Evolutionary conservation across 148 eudicot species (phyloP).

Genomic region (Salicornia ramosissima): DNA sequence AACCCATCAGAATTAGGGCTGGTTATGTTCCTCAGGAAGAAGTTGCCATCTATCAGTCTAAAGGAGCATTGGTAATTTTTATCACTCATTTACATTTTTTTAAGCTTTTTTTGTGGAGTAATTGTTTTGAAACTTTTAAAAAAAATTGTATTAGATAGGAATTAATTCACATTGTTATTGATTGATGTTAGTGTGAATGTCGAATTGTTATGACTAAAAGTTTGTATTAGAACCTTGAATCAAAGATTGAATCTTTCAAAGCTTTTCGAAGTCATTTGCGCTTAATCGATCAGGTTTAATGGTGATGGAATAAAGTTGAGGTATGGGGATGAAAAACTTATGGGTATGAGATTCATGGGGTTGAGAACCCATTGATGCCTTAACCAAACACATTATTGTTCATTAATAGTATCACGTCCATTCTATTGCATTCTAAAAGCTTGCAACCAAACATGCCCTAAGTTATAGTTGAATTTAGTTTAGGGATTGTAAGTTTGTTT

Average conservation of each 20-base stretch:
- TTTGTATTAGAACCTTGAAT: not conserved
- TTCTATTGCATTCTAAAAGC: too few species aligned
- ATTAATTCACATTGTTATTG: too few species aligned
- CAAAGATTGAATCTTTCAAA: not conserved
- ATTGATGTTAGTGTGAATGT: not conserved
- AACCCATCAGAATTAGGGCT: conserved; percentile 74
- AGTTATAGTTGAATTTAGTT: not conserved
- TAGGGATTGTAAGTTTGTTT: not conserved
- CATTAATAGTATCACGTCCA: too few species aligned
- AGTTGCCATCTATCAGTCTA: conserved; percentile 86
- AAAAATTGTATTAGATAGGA: too few species aligned
- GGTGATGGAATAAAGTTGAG: not conserved
- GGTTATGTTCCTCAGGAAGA: conserved; percentile 95
- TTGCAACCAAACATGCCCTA: too few species aligned
- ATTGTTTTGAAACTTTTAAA: too few species aligned
- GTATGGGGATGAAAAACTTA: too few species aligned
- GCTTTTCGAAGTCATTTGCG: not conserved
- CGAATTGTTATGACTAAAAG: not conserved
- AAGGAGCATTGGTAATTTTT: conserved; percentile 61
- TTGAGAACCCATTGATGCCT: too few species aligned
- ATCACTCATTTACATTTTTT: not conserved
- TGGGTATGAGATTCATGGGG: too few species aligned
- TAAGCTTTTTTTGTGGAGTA: too few species aligned
- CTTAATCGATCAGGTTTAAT: not conserved
- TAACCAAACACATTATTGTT: too few species aligned